Conservation (phyloP, 495 filamentous ascomycete genomes). For the Friedmanniomyces endolithicus region DNA sequence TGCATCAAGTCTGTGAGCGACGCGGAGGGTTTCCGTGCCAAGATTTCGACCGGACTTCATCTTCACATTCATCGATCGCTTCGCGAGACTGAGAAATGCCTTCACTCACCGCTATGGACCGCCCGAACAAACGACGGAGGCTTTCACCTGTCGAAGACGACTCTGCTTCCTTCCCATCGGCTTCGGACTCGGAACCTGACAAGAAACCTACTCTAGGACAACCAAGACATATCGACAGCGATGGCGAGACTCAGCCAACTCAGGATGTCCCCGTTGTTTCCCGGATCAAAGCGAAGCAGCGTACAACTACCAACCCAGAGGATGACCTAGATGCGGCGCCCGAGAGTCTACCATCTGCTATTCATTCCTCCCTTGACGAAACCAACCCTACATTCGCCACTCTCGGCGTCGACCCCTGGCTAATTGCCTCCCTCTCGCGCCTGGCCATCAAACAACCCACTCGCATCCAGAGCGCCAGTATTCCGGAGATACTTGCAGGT, state of each 20-base stretch:
- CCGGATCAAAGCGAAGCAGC: constrained; percentile 3
- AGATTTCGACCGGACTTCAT: background rate
- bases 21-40: background rate
- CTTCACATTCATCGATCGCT: background rate
- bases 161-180: background rate
- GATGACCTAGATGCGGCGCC: background rate
- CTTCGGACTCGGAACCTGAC: background rate
- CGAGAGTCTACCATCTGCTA: background rate
- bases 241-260: background rate
- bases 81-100: background rate
- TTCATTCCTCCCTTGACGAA: constrained; percentile 3
- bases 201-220: background rate
- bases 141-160: constrained; percentile 6
- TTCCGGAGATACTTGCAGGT: constrained; percentile 79
- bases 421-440: constrained; percentile 66
- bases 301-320: background rate
- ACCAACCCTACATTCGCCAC: constrained; percentile 54
- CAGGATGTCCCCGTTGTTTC: background rate
- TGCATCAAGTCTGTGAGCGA: no score
- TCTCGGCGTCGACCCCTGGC: constrained; percentile 72
- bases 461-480: constrained; percentile 81
- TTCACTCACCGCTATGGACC: background rate
- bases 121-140: constrained; percentile 7
- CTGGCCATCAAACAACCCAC: constrained; percentile 87
- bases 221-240: background rate